Evolutionary conservation across 306 rosid genomes (phyloP).

Genomic region (Rosa rugosa): DNA sequence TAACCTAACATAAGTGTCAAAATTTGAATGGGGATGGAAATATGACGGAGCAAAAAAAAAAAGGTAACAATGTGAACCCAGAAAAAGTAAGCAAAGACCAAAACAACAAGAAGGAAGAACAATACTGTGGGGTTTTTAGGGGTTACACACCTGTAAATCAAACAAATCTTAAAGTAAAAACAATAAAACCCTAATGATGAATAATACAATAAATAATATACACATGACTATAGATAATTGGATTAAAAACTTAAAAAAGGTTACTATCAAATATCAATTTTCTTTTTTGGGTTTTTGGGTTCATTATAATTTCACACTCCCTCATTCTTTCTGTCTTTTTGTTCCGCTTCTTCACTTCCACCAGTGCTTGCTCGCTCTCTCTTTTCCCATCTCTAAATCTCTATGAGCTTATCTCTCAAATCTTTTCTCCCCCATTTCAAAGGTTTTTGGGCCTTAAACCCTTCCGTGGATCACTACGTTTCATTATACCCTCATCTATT

Average conservation of each 20-base stretch:
- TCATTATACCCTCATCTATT: not conserved
- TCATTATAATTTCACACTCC: constrained; percentile 7
- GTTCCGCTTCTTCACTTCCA: constrained; percentile 33
- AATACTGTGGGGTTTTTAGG: not conserved
- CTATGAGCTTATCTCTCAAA: constrained; percentile 29
- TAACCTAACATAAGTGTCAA: not conserved
- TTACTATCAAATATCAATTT: constrained; percentile 6
- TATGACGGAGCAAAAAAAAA: not conserved
- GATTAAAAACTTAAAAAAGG: not conserved
- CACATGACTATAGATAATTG: not conserved
- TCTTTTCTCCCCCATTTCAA: not conserved
- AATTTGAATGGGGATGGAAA: not conserved
- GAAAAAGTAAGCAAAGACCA: not conserved
- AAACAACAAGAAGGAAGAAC: not conserved
- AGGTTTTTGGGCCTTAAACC: constrained; percentile 12
- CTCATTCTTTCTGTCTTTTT: constrained; percentile 38
- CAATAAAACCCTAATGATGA: not conserved
- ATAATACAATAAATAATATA: not conserved
- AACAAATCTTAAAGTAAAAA: not conserved
- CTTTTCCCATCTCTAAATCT: constrained; percentile 28
- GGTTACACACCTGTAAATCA: constrained; percentile 15
- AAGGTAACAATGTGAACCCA: not conserved
- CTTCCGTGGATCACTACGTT: not conserved
- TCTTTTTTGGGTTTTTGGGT: not conserved
- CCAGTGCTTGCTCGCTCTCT: constrained; percentile 29